Evolutionary conservation across 2,329 filamentous ascomycete genomes (phyloP).

Genomic region (Hymenoscyphus scutula): DNA sequence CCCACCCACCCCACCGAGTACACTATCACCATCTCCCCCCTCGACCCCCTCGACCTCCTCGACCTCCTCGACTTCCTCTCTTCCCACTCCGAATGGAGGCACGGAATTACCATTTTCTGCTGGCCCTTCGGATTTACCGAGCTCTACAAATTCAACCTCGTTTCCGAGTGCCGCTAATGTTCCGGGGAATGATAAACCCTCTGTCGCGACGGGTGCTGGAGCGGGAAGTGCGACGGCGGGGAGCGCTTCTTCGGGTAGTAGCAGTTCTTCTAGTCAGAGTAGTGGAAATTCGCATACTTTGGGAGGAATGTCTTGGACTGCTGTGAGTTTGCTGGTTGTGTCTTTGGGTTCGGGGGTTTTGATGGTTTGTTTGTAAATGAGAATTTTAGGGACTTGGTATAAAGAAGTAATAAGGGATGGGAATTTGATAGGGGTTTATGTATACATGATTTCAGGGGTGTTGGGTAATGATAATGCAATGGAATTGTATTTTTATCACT

Average conservation of each 20-base stretch:
- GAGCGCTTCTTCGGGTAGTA: neutral
- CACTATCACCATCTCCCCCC: neutral
- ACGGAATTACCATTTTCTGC: too few relatives aligned
- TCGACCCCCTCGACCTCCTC: neutral
- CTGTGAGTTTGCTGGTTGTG: neutral
- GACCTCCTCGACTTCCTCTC: too few relatives aligned
- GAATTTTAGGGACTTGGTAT: too few relatives aligned
- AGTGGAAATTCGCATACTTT: neutral
- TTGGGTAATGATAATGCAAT: neutral
- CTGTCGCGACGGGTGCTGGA: neutral
- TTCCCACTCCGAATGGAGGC: too few relatives aligned
- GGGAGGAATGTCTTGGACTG: neutral
- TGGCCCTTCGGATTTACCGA: too few relatives aligned
- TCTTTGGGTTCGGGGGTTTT: neutral
- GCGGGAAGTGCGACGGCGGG: neutral
- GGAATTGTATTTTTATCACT: too few relatives aligned
- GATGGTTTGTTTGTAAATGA: slow-evolving; percentile 9
- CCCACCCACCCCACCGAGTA: neutral
- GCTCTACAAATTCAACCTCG: too few relatives aligned
- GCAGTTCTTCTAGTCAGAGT: neutral
- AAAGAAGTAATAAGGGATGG: too few relatives aligned
- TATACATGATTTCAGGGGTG: neutral
- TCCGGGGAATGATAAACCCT: neutral
- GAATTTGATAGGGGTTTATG: neutral
- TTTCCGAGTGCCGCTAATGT: neutral